phyloP scores from a whole-genome alignment of 179 eudicot genomes.

The Beta corolliflora region DNA sequence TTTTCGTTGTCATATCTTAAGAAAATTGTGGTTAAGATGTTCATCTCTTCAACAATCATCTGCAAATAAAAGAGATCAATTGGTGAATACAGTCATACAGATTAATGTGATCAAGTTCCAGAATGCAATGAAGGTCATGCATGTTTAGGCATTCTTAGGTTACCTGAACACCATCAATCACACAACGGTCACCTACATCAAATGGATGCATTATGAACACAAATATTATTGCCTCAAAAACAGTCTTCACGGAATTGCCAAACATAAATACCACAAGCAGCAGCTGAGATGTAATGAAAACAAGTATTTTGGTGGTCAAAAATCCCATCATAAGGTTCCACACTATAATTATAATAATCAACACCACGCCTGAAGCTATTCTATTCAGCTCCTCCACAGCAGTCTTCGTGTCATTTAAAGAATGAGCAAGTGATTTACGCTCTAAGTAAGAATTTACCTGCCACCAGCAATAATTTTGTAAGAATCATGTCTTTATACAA shows the following conservation, averaged over 20 bases:
- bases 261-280: slow-evolving; percentile 62
- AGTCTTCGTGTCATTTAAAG: slow-evolving; percentile 72
- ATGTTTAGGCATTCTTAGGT: background rate
- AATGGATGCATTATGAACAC: slow-evolving; percentile 78
- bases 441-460: slow-evolving; percentile 74
- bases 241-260: slow-evolving; percentile 62
- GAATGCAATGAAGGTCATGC: background rate
- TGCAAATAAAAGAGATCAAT: slow-evolving; percentile 20
- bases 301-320: slow-evolving; percentile 62
- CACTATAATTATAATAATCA: slow-evolving; percentile 47
- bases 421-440: slow-evolving; percentile 72
- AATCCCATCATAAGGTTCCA: slow-evolving; percentile 79
- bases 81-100: background rate
- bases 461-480: slow-evolving; percentile 9
- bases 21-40: slow-evolving; percentile 78
- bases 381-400: slow-evolving; percentile 70
- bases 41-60: slow-evolving; percentile 85
- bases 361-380: slow-evolving; percentile 47
- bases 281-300: slow-evolving; percentile 74
- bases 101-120: background rate
- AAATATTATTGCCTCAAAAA: slow-evolving; percentile 70
- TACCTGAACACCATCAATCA: slow-evolving; percentile 88
- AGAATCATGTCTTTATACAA: background rate
- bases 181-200: slow-evolving; percentile 86
- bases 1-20: slow-evolving; percentile 68